A percentile compares a stretch with the other conserved stretches of the same genome.
Conservation (phyloP, 257 asterid species). For the Jaltomata sinuosa region DNA sequence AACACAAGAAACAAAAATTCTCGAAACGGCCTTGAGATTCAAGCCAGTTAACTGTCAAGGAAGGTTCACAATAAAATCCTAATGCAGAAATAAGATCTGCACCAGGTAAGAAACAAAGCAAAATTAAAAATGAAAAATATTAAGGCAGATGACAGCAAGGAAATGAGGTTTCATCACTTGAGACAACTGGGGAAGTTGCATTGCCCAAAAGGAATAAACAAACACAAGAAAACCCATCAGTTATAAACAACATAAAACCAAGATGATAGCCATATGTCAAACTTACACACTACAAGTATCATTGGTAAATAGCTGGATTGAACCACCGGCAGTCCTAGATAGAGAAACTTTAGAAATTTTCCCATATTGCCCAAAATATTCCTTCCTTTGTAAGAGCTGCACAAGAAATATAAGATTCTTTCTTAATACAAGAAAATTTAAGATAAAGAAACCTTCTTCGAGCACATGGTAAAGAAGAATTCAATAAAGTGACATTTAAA, state of each 20-base stretch:
- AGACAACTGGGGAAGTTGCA: not conserved
- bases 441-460: not conserved
- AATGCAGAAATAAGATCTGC: not conserved
- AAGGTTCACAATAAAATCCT: not conserved
- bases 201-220: not conserved
- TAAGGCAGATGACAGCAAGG: not conserved
- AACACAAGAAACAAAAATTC: not conserved
- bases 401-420: conserved; percentile 4
- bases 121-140: not conserved
- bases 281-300: conserved; percentile 96
- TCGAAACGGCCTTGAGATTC: not conserved
- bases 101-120: not conserved
- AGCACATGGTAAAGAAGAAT: not conserved
- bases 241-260: not conserved
- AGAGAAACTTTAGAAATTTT: conserved; percentile 80
- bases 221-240: conserved; percentile 1
- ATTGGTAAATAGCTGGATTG: conserved; percentile 73
- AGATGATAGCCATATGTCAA: not conserved
- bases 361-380: conserved; percentile 93
- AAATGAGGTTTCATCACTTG: not conserved
- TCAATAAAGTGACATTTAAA: not conserved
- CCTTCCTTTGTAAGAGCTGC: conserved; percentile 73
- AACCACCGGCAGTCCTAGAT: conserved; percentile 91
- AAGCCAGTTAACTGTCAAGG: not conserved
- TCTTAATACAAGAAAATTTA: conserved; percentile 4